Percentiles rank a stretch among this genome's conserved stretches.
phyloP scores from a whole-genome alignment of 2,329 filamentous ascomycete species.

The Chaetomiaceae sp. region DNA sequence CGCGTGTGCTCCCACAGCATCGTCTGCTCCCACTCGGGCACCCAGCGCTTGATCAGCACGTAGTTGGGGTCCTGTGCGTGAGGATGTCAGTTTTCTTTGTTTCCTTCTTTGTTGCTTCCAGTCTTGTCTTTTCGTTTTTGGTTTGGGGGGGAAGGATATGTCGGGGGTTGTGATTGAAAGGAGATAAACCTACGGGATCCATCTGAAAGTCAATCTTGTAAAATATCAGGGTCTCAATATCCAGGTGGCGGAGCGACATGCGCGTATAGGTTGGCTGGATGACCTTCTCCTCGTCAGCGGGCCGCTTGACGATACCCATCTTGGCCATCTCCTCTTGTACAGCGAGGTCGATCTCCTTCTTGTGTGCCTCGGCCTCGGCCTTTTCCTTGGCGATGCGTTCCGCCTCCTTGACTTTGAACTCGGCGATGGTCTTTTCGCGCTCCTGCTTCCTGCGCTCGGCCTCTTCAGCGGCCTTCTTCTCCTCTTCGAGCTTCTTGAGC shows the following conservation, averaged over 20 bases:
- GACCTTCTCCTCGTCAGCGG: conserved; percentile 34
- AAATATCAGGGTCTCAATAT: conserved; percentile 54
- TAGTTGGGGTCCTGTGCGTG: conserved; percentile 58
- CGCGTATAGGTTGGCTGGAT: conserved; percentile 52
- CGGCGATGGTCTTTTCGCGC: conserved; percentile 19
- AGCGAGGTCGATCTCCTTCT: conserved; percentile 43
- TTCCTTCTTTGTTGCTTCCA: too few relatives aligned
- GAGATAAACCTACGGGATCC: conserved; percentile 44
- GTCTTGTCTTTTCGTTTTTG: too few relatives aligned
- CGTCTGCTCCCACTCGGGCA: conserved; percentile 66
- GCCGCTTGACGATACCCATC: conserved; percentile 47
- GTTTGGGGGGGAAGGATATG: too few relatives aligned
- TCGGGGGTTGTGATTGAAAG: too few relatives aligned
- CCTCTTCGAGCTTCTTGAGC: conserved; percentile 24
- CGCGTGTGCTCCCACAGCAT: conserved; percentile 68
- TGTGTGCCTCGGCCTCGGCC: conserved; percentile 21
- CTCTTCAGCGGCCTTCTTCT: conserved; percentile 22
- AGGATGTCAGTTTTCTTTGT: too few relatives aligned
- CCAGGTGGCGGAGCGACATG: conserved; percentile 58
- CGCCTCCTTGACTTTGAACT: conserved; percentile 23
- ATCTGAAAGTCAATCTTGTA: conserved; percentile 55
- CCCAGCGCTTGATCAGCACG: conserved; percentile 68
- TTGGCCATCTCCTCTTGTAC: conserved; percentile 55
- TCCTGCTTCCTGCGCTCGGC: conserved; percentile 17
- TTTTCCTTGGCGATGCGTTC: conserved; percentile 25